A percentile compares a stretch with the other conserved stretches of the same genome.
Conservation (phyloP, 164 flowering plant species). For the Tetracentron sinense region DNA sequence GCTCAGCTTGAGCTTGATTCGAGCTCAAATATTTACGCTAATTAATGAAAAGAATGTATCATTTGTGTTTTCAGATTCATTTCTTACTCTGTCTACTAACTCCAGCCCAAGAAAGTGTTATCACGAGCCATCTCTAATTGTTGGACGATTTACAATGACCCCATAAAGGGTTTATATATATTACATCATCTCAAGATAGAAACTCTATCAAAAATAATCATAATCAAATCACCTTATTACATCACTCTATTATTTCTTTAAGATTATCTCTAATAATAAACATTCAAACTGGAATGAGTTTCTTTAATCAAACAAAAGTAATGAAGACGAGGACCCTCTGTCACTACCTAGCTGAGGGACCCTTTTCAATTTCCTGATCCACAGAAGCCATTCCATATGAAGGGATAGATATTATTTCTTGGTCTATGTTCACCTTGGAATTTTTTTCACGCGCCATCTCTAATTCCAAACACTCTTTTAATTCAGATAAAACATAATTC, state of each 20-base stretch:
- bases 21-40: too few species aligned
- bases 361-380: neutral
- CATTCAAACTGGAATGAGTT: too few species aligned
- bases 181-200: too few species aligned
- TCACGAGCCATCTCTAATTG: slow-evolving; percentile 82
- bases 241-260: too few species aligned
- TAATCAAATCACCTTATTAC: too few species aligned
- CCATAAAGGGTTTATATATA: too few species aligned
- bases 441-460: slow-evolving; percentile 10
- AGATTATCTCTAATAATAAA: too few species aligned
- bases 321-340: too few species aligned
- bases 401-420: neutral
- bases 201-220: too few species aligned
- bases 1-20: too few species aligned
- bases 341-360: slow-evolving; percentile 6
- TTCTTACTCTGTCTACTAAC: slow-evolving; percentile 1
- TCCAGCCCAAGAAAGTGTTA: slow-evolving; percentile 93
- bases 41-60: neutral
- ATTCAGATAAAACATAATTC: slow-evolving; percentile 23
- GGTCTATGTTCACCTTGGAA: neutral
- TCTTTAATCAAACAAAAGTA: too few species aligned
- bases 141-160: slow-evolving; percentile 99
- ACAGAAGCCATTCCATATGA: neutral
- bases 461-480: slow-evolving; percentile 29
- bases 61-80: neutral